These are phyloP conservation scores for Paraconiothyrium sp. DNA, from an alignment of 2,329 filamentous ascomycete genomes.

Conservation along the genomic window DNA sequence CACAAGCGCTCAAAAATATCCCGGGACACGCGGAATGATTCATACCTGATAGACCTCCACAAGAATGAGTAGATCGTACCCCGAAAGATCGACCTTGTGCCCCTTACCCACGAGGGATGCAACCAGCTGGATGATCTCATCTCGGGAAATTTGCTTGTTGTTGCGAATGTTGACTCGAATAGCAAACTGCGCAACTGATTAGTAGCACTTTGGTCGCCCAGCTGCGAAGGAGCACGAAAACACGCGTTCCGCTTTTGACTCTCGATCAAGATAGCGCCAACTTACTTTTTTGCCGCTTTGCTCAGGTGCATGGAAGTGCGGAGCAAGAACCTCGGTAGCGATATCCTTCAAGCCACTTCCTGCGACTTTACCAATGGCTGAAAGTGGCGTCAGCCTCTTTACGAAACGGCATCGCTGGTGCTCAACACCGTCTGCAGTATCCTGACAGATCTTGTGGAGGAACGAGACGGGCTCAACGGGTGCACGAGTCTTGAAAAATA, in stretches of 20 bases:
- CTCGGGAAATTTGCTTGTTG: slow-evolving; percentile 73
- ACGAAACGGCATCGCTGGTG: slow-evolving; percentile 66
- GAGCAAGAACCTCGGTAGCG: slow-evolving; percentile 68
- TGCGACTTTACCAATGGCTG: slow-evolving; percentile 71
- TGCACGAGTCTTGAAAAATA: slow-evolving; percentile 66
- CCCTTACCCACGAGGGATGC: slow-evolving; percentile 70
- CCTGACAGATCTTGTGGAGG: slow-evolving; percentile 66
- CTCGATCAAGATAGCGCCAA: slow-evolving; percentile 16
- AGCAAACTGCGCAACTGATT: slow-evolving; percentile 69
- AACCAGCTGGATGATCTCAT: slow-evolving; percentile 75
- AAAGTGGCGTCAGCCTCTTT: slow-evolving; percentile 69
- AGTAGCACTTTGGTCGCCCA: slow-evolving; percentile 22
- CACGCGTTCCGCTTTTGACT: slow-evolving; percentile 20
- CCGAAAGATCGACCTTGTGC: slow-evolving; percentile 80
- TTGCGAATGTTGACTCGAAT: slow-evolving; percentile 82
- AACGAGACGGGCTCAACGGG: slow-evolving; percentile 69
- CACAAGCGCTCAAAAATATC: slow-evolving; percentile 5
- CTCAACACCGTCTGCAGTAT: slow-evolving; percentile 61
- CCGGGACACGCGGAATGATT: slow-evolving; percentile 28
- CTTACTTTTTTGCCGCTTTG: slow-evolving; percentile 63
- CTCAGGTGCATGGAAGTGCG: slow-evolving; percentile 68
- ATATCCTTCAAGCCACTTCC: slow-evolving; percentile 73
- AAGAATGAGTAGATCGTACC: slow-evolving; percentile 80
- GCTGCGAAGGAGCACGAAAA: slow-evolving; percentile 17
- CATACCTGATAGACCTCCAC: slow-evolving; percentile 83